Conservation (phyloP, 2,329 filamentous ascomycete genomes). For the Pseudopyricularia javanii region DNA sequence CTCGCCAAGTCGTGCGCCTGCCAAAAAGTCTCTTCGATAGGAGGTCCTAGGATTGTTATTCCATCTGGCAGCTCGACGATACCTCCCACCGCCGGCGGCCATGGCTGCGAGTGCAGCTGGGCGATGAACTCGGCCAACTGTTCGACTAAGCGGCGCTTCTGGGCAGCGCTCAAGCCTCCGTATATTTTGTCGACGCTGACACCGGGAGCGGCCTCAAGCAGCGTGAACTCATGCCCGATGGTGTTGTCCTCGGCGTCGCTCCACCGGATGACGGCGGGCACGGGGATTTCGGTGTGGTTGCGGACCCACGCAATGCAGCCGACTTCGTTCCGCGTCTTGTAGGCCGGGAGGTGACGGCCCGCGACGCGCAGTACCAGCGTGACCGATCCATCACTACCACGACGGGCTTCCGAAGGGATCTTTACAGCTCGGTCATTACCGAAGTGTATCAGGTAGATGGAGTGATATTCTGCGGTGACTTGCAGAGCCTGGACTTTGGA, state of each 20-base stretch:
- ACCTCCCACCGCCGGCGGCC: slow-evolving; percentile 14
- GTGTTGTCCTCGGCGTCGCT: slow-evolving; percentile 15
- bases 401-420: neutral
- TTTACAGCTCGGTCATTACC: neutral
- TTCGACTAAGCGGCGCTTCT: slow-evolving; percentile 12
- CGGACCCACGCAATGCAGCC: slow-evolving; percentile 20
- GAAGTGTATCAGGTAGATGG: neutral
- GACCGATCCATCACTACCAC: neutral
- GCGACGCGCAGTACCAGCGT: neutral
- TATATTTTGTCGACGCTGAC: slow-evolving; percentile 17
- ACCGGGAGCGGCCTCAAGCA: slow-evolving; percentile 6
- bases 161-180: slow-evolving; percentile 7
- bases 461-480: neutral
- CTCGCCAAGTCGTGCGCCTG: slow-evolving; percentile 15
- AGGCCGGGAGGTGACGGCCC: neutral
- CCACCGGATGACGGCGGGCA: slow-evolving; percentile 17
- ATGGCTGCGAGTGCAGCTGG: slow-evolving; percentile 15
- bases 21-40: slow-evolving; percentile 24
- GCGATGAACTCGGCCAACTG: slow-evolving; percentile 16
- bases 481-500: neutral
- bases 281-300: slow-evolving; percentile 18
- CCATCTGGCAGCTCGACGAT: slow-evolving; percentile 8
- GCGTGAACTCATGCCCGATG: slow-evolving; percentile 17
- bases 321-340: slow-evolving; percentile 19
- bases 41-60: slow-evolving; percentile 10